These are phyloP conservation scores for Exidia glandulosa DNA, from an alignment of 768 basidiomycete species.

Conservation along the genomic window DNA sequence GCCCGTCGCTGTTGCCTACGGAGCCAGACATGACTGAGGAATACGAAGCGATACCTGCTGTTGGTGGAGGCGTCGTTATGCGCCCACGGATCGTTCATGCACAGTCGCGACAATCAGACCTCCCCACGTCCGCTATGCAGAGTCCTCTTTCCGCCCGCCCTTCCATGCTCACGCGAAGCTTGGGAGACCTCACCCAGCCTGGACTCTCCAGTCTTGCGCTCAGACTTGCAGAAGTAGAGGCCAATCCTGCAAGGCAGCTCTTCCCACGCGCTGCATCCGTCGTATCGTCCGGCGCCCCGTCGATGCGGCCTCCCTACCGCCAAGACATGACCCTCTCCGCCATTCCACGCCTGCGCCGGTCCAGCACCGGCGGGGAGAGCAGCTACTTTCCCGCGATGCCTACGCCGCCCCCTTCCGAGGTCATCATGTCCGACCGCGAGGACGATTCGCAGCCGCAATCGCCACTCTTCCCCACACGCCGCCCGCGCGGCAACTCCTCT, in stretches of 20 bases:
- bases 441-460: not conserved
- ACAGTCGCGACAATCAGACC: conserved; percentile 58
- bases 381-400: not conserved
- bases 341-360: not conserved
- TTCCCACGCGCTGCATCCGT: not conserved
- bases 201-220: conserved; percentile 21
- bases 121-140: conserved; percentile 21
- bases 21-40: conserved; percentile 38
- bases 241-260: conserved; percentile 9
- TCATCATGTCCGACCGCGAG: not conserved
- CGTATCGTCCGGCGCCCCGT: not conserved
- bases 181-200: conserved; percentile 6
- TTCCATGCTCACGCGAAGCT: not conserved
- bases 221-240: conserved; percentile 41
- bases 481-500: not conserved
- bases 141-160: conserved; percentile 7
- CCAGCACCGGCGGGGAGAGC: not conserved
- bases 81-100: conserved; percentile 80
- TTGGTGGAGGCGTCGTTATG: conserved; percentile 81
- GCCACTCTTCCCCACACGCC: not conserved
- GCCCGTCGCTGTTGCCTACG: too few relatives aligned
- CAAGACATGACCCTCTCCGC: not conserved
- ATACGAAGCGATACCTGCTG: conserved; percentile 83
- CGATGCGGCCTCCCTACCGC: not conserved
- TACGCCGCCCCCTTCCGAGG: not conserved